Base-by-base conservation (phyloP, 352 stramenopile species). In the Albugo laibachii region DNA sequence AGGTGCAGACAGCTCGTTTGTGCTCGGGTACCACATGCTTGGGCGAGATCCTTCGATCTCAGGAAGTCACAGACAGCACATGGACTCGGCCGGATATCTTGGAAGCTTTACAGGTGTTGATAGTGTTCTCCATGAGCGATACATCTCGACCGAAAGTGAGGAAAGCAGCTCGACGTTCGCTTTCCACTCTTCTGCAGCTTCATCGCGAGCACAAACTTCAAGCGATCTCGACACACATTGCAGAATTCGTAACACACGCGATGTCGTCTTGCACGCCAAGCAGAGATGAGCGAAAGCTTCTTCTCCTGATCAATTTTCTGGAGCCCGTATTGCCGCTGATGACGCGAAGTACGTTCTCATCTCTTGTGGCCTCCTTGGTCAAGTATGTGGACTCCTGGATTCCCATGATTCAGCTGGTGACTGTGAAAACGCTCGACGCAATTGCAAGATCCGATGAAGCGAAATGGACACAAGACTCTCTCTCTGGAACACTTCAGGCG, bases 171-270 rank as follows among this genome's bases (percentile, higher is more conserved):
- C 75, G 88, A 56, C 76, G 78, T 58, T 70, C 65, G 53, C 71
- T 78, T 6, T 69, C 69, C 43, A 73, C 84, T 53, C 59, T 89
- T 11, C 62, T 92, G 34, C 59, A 79, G 55, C 59, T 72, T 14
- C 79, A 89, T 54, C 64, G 68, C 8, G 64, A 75, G 35, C 58
- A 71, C 53, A 62, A 78, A 45, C 84, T 71, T 54, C 73, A 92
- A 52, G 54, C 69, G 24, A 68, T 92, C 14, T 88, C 79, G 13
- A 92, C 73, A 20, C 79, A 92, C 59, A 87, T 88, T 40, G 79
- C 79, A 20, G 83, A 72, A 57, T 92, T 92, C 53, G 66, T 68
- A 3, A 73, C 86, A 58, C 88, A 88, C 53, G 74, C 88, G 13
- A 72, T 92, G 13, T 61, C 69, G 8, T 49, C 50, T 3, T 60